Conservation (phyloP, 1,139 yeast genomes). For the Blastobotrys buckinghamii region DNA sequence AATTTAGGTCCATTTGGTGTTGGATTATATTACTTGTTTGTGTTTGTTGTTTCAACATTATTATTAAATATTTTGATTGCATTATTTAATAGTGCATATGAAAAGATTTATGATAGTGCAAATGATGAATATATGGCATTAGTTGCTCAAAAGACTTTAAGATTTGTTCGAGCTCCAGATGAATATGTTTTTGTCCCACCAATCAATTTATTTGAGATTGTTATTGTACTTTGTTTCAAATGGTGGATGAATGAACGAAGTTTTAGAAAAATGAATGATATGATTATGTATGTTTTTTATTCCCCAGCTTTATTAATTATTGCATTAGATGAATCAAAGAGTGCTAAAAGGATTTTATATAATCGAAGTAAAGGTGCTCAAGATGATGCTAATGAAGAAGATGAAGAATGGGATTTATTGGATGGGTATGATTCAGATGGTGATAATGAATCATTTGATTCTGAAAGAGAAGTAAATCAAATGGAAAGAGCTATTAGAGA, state of each 20-base stretch:
- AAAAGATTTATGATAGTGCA: slow-evolving; percentile 74
- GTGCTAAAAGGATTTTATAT: slow-evolving; percentile 64
- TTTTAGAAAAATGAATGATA: slow-evolving; percentile 28
- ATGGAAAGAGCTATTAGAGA: slow-evolving; percentile 44
- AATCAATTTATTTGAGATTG: slow-evolving; percentile 61
- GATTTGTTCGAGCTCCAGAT: slow-evolving; percentile 86
- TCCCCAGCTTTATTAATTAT: slow-evolving; percentile 60
- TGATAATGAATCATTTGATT: slow-evolving; percentile 38
- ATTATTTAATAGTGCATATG: slow-evolving; percentile 77
- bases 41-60: slow-evolving; percentile 57
- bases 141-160: slow-evolving; percentile 75
- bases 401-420: slow-evolving; percentile 75
- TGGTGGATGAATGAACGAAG: slow-evolving; percentile 35
- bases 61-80: slow-evolving; percentile 75
- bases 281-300: slow-evolving; percentile 59
- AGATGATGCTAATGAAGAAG: slow-evolving; percentile 77
- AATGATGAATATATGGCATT: slow-evolving; percentile 80
- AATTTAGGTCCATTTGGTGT: slow-evolving; percentile 85
- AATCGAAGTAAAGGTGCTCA: slow-evolving; percentile 60
- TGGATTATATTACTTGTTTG: slow-evolving; percentile 66
- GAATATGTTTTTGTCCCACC: slow-evolving; percentile 84
- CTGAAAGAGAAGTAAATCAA: slow-evolving; percentile 25
- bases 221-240: slow-evolving; percentile 39
- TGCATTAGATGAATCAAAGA: slow-evolving; percentile 56
- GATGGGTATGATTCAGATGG: slow-evolving; percentile 58